Evolutionary conservation across 208 protist genomes (phyloP).

Genomic region (Trichomonas tenax): DNA sequence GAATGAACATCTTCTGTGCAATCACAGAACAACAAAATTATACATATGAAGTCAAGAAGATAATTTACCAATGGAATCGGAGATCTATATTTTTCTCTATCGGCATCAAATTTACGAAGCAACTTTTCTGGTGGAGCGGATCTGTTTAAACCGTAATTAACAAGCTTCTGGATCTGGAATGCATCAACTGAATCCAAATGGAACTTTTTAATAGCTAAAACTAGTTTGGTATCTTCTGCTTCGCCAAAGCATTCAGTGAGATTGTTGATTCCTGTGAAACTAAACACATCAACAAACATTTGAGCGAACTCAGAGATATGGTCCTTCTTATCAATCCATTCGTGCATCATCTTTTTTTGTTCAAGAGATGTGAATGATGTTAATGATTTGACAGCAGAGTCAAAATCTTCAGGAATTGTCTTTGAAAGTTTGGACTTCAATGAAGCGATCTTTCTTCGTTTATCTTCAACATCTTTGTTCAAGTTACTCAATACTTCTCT

Average conservation of each 20-base stretch:
- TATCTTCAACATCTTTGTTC: neutral
- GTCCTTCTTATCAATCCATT: neutral
- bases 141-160: neutral
- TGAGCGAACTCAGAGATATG: neutral
- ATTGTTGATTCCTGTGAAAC: neutral
- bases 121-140: neutral
- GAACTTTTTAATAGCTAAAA: neutral
- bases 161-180: neutral
- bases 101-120: neutral
- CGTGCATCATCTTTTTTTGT: neutral
- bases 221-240: neutral
- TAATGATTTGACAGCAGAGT: neutral
- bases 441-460: neutral
- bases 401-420: neutral
- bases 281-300: neutral
- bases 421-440: neutral
- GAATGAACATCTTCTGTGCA: neutral
- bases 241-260: neutral
- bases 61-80: neutral
- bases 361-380: neutral
- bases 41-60: neutral
- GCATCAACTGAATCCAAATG: neutral
- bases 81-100: neutral
- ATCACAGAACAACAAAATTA: neutral
- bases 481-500: neutral